Evolutionary conservation across 768 basidiomycete genomes (phyloP).

Genomic region (Scleroderma citrinum): DNA sequence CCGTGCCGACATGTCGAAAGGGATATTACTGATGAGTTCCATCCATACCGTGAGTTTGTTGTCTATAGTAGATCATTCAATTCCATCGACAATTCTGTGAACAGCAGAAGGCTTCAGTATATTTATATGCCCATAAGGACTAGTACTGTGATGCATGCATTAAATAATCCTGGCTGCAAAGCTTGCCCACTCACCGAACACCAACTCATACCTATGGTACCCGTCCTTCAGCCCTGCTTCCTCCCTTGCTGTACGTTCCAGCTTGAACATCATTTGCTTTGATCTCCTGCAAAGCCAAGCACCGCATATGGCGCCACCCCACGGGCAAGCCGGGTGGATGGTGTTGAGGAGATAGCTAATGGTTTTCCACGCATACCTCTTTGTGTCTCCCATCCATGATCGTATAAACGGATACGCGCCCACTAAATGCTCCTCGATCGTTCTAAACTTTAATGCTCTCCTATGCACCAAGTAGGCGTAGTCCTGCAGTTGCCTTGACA

Average conservation of each 20-base stretch:
- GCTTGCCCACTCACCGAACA: constrained; percentile 67
- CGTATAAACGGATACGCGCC: constrained; percentile 61
- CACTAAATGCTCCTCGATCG: too few species aligned
- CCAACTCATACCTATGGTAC: constrained; percentile 86
- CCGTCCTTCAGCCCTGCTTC: constrained; percentile 54
- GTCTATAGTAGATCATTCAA: too few species aligned
- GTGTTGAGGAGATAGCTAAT: constrained; percentile 86
- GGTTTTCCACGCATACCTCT: constrained; percentile 99
- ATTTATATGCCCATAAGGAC: too few species aligned
- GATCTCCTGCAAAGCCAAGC: constrained; percentile 92
- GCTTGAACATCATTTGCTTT: constrained; percentile 97
- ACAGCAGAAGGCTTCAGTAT: too few species aligned
- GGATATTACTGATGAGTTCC: too few species aligned
- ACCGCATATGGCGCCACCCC: constrained; percentile 71
- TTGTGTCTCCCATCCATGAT: constrained; percentile 97
- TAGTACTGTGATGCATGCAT: too few species aligned
- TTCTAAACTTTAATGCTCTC: constrained; percentile 67
- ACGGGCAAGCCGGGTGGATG: constrained; percentile 48
- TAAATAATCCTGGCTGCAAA: too few species aligned
- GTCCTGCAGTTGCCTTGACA: constrained; percentile 89
- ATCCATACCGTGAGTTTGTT: too few species aligned
- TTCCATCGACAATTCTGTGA: too few species aligned
- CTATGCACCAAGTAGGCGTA: constrained; percentile 60
- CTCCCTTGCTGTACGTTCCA: constrained; percentile 32
- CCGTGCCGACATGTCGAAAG: too few species aligned